Base-by-base conservation (phyloP, 805 yeast genomes). In the Saccharomycopsis selenospora region DNA sequence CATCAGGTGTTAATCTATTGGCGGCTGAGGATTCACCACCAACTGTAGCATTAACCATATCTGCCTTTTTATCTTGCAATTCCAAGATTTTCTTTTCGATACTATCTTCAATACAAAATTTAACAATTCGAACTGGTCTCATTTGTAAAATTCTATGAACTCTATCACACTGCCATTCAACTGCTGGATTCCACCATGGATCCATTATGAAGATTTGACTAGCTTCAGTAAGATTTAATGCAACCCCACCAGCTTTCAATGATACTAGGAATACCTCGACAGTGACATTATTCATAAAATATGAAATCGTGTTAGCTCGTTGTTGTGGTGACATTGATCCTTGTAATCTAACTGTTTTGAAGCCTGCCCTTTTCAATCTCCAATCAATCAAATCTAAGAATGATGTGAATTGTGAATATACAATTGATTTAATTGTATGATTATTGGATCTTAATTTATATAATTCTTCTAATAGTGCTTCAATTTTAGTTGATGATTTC, bases 181-280 rank as follows among this genome's bases (percentile, higher is more conserved):
- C 93, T 56, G 95, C 85, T 1, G 98, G 98, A 62, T 93, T 95
- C 98, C 99, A 93, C 99, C 99, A 93, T 29, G 98, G 98, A 59
- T 93, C 99, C 71, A 93, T 72, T 41, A 93, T 73, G 57, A 93
- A 93, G 42, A 93, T 98, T 60, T 91, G 98, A 2, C 95, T 89
- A 0, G 99, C 98, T 60, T 95, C 99, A 60, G 96, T 91, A 55
- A 93, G 71, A 62, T 93, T 93, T 56, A 93, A 72, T 0, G 99
- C 99, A 40, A 93, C 99, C 67, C 99, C 99, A 56, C 99, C 99
- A 0, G 99, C 99, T 61, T 93, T 93, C 58, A 93, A 73, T 29
- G 96, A 88, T 6, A 93, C 99, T 54, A 93, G 66, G 61, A 93
- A 93, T 6, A 93, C 95, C 64, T 93, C 99, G 36, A 91, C 96